These are phyloP conservation scores for Funneliformis mosseae DNA, from an alignment of 192 early-diverging fungal genomes.

Conservation along the genomic window DNA sequence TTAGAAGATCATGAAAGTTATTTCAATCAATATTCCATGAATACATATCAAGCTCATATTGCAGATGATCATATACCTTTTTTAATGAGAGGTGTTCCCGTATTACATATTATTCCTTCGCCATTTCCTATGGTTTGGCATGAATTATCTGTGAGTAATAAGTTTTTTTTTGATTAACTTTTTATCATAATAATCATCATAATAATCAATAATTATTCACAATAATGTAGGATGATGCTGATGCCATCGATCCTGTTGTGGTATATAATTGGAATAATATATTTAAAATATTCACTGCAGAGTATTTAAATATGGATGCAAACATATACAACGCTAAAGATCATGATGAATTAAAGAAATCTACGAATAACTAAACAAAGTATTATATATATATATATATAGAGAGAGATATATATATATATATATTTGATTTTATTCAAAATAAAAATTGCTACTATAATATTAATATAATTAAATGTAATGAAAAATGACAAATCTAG, in stretches of 20 bases:
- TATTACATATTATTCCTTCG: conserved; percentile 84
- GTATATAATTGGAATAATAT: conserved; percentile 77
- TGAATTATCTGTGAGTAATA: conserved; percentile 47
- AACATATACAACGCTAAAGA: background rate
- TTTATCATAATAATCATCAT: background rate
- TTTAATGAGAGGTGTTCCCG: conserved; percentile 72
- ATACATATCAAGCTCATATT: conserved; percentile 46
- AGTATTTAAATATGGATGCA: conserved; percentile 48
- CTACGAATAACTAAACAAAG: no score
- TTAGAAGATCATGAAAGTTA: conserved; percentile 23
- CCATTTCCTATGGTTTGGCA: conserved; percentile 96
- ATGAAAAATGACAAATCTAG: no score
- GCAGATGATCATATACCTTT: conserved; percentile 94
- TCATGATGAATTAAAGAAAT: background rate
- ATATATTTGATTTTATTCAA: background rate
- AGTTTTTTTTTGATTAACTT: background rate
- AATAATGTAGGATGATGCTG: conserved; percentile 65
- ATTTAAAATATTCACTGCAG: conserved; percentile 77
- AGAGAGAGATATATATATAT: background rate
- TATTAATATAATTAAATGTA: no score
- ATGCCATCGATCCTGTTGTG: conserved; percentile 62
- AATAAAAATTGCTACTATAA: background rate
- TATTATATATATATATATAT: background rate
- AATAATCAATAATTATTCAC: background rate
- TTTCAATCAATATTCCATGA: conserved; percentile 36